Evolutionary conservation across 345 rosid species (phyloP).

Genomic region (Linum trigynum): DNA sequence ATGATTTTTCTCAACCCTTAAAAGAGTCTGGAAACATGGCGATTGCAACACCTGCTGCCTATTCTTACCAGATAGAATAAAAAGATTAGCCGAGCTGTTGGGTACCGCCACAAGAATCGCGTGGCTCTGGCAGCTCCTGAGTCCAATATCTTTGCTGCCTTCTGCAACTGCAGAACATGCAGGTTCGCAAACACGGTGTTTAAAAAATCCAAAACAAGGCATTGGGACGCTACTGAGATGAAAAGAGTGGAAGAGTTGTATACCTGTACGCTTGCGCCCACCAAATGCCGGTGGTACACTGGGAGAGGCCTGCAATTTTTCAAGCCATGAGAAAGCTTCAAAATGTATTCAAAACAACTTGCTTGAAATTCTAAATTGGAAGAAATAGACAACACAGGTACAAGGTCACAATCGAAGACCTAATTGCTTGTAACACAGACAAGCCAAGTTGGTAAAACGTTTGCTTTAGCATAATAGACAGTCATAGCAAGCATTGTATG

Average conservation of each 20-base stretch:
- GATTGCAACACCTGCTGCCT: background rate
- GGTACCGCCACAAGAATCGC: slow-evolving; percentile 94
- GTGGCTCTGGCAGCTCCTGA: slow-evolving; percentile 96
- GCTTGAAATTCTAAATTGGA: background rate
- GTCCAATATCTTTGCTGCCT: slow-evolving; percentile 82
- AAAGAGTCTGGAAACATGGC: background rate
- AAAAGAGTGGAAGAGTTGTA: slow-evolving; percentile 1
- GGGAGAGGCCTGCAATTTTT: slow-evolving; percentile 75
- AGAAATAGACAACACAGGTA: background rate
- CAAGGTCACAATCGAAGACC: background rate
- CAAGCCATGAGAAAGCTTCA: slow-evolving; percentile 13
- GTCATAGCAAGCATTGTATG: too few species aligned
- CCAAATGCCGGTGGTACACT: slow-evolving; percentile 78
- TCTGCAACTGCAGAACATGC: slow-evolving; percentile 56
- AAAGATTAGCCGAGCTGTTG: slow-evolving; percentile 66
- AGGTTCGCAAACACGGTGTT: slow-evolving; percentile 12
- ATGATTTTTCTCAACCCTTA: background rate
- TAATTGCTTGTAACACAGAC: background rate
- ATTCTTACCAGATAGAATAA: slow-evolving; percentile 77
- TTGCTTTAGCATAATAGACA: too few species aligned
- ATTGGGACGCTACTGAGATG: background rate
- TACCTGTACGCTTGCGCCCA: slow-evolving; percentile 74
- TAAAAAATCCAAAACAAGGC: background rate
- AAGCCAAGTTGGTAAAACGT: too few species aligned
- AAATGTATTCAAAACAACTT: background rate